Conservation (phyloP, 768 basidiomycete genomes). For the Mycena capillaripes region DNA sequence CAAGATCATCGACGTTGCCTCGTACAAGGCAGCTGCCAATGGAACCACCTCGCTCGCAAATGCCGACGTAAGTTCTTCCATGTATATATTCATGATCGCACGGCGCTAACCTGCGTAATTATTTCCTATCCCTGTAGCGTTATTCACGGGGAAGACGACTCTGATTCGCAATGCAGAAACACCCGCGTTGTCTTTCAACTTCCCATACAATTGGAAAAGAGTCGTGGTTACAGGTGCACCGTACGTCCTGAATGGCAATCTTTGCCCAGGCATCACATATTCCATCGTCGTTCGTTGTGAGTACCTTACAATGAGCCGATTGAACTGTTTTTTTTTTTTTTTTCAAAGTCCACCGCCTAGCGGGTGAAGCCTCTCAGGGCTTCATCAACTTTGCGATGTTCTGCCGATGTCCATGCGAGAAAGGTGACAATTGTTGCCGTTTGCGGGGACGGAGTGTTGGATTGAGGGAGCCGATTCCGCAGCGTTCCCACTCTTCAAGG, state of each 20-base stretch:
- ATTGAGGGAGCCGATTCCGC: background rate
- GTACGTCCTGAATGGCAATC: background rate
- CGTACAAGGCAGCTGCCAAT: background rate
- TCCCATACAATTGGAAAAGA: too few relatives aligned
- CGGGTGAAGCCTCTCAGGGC: slow-evolving; percentile 1
- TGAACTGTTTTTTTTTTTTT: background rate
- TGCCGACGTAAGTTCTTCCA: background rate
- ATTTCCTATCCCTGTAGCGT: background rate
- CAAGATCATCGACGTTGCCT: background rate
- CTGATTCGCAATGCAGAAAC: too few relatives aligned
- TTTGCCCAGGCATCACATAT: slow-evolving; percentile 18
- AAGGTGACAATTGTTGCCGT: background rate
- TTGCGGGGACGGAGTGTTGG: background rate
- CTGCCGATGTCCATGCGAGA: slow-evolving; percentile 6
- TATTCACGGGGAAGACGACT: too few relatives aligned
- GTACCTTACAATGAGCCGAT: slow-evolving; percentile 18
- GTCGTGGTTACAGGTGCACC: too few relatives aligned
- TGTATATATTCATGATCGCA: background rate
- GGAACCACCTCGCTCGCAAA: background rate
- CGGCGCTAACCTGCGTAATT: background rate
- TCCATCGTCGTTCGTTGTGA: slow-evolving; percentile 8
- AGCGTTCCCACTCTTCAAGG: background rate
- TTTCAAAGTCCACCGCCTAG: slow-evolving; percentile 20
- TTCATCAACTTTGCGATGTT: slow-evolving; percentile 5
- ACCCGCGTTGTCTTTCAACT: too few relatives aligned